These are phyloP conservation scores for Lactarius hatsudake DNA, from an alignment of 768 basidiomycete genomes.

Conservation along the genomic window DNA sequence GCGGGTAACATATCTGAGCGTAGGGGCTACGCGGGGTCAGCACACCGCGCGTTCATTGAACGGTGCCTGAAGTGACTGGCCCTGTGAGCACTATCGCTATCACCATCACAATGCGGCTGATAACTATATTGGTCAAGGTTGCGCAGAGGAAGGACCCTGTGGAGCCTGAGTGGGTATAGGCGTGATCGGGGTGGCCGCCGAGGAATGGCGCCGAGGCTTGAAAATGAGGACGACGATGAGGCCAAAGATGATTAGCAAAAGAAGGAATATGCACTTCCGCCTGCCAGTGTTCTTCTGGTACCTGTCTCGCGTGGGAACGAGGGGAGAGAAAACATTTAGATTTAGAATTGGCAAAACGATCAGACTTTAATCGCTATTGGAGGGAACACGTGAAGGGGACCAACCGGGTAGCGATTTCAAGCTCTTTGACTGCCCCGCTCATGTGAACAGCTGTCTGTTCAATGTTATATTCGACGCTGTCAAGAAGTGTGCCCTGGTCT, in stretches of 20 bases:
- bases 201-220: slow-evolving; percentile 69
- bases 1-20: slow-evolving; percentile 18
- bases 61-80: neutral
- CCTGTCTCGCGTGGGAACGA: slow-evolving; percentile 39
- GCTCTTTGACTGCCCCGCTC: slow-evolving; percentile 79
- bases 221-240: slow-evolving; percentile 86
- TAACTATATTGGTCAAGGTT: slow-evolving; percentile 9
- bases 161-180: slow-evolving; percentile 31
- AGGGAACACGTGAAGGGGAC: slow-evolving; percentile 31
- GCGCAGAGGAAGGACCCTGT: neutral
- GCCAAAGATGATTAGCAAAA: slow-evolving; percentile 86
- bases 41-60: neutral
- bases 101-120: slow-evolving; percentile 4
- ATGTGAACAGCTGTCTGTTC: slow-evolving; percentile 85
- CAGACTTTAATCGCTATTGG: slow-evolving; percentile 20
- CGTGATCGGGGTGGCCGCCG: slow-evolving; percentile 32
- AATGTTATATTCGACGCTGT: slow-evolving; percentile 97
- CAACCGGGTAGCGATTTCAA: slow-evolving; percentile 78
- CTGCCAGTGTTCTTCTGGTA: slow-evolving; percentile 95
- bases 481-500: slow-evolving; percentile 95
- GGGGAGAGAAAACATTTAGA: neutral
- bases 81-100: neutral
- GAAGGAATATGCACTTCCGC: slow-evolving; percentile 89
- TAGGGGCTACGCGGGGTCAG: slow-evolving; percentile 5
- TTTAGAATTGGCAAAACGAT: slow-evolving; percentile 8